These are phyloP conservation scores for Fusarium sp. DNA, from an alignment of 2,329 filamentous ascomycete species.

Conservation along the genomic window DNA sequence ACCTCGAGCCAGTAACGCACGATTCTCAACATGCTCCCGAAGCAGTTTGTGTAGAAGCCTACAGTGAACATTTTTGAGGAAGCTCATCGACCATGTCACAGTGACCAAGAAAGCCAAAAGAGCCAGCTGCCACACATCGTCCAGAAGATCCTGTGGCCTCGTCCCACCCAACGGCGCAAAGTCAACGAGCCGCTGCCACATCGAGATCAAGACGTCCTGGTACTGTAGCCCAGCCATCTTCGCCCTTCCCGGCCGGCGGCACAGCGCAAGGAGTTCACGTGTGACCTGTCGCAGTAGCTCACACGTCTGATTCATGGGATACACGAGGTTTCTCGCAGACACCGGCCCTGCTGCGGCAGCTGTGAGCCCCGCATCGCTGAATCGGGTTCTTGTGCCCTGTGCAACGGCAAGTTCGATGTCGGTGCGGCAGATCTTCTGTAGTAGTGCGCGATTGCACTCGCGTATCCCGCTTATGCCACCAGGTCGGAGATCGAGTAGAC, in stretches of 20 bases:
- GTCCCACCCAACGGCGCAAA: conserved; percentile 21
- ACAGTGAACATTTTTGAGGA: conserved; percentile 16
- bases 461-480: conserved; percentile 17
- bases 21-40: conserved; percentile 1
- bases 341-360: conserved; percentile 15
- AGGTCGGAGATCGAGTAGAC: background rate
- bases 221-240: conserved; percentile 30
- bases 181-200: conserved; percentile 31
- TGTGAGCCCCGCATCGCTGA: conserved; percentile 18
- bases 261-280: conserved; percentile 24
- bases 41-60: conserved; percentile 20
- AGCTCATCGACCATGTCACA: conserved; percentile 21
- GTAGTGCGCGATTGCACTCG: conserved; percentile 21
- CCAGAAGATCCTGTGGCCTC: conserved; percentile 21
- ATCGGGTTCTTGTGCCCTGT: conserved; percentile 24
- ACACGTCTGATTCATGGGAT: conserved; percentile 23
- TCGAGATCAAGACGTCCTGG: conserved; percentile 33
- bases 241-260: conserved; percentile 11
- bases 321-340: background rate
- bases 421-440: conserved; percentile 41
- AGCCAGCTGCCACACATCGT: conserved; percentile 32
- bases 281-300: conserved; percentile 11
- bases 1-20: background rate
- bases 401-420: conserved; percentile 25
- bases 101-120: conserved; percentile 30